Evolutionary conservation across 2,329 filamentous ascomycete genomes (phyloP).

Genomic region (Penicillium sp.): DNA sequence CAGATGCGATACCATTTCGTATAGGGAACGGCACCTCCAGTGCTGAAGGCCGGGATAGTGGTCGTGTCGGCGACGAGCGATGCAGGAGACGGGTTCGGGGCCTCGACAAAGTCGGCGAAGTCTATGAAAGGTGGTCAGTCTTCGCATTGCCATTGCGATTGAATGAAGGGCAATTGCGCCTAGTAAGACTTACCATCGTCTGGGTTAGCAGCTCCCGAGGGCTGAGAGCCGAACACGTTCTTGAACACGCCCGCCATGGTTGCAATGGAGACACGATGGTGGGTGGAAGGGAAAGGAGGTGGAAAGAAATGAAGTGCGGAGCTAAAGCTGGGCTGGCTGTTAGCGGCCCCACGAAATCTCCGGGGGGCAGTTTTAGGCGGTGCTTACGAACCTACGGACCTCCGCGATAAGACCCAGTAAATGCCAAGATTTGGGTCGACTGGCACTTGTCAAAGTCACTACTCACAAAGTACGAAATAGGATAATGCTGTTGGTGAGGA

Average conservation of each 20-base stretch:
- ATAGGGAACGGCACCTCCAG: conserved; percentile 66
- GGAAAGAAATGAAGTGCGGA: conserved; percentile 34
- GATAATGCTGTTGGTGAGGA: not conserved
- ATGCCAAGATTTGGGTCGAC: conserved; percentile 7
- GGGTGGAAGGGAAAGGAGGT: conserved; percentile 34
- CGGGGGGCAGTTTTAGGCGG: conserved; percentile 35
- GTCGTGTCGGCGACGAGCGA: conserved; percentile 53
- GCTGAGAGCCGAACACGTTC: conserved; percentile 47
- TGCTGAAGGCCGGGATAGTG: conserved; percentile 50
- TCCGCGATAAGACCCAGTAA: not conserved
- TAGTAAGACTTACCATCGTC: conserved; percentile 44
- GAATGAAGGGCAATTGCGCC: conserved; percentile 8
- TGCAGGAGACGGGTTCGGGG: conserved; percentile 67
- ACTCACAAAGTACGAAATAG: not conserved
- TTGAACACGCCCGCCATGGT: conserved; percentile 49
- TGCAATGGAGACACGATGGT: conserved; percentile 23
- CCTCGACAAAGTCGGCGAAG: conserved; percentile 91
- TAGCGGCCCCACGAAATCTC: conserved; percentile 51
- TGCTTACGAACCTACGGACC: conserved; percentile 14
- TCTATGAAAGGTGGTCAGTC: conserved; percentile 60
- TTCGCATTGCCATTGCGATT: conserved; percentile 20
- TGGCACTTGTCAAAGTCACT: conserved; percentile 8
- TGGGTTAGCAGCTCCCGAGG: conserved; percentile 37
- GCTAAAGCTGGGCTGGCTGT: conserved; percentile 46
- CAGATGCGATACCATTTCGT: conserved; percentile 98